Evolutionary conservation across 352 stramenopile genomes (phyloP).

Genomic region (Thraustotheca clavata): DNA sequence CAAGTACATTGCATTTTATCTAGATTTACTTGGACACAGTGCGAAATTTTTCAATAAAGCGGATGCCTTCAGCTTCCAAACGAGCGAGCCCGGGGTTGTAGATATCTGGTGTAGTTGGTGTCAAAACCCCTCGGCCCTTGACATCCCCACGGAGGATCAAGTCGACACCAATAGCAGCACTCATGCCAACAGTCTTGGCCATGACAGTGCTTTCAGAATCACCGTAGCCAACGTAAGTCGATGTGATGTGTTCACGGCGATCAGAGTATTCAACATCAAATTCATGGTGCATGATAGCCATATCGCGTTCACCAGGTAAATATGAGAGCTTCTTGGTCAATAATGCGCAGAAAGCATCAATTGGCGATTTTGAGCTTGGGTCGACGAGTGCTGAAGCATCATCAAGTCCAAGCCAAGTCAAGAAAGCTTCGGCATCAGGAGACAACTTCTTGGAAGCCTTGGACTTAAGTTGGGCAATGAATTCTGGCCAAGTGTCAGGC

Average conservation of each 20-base stretch:
- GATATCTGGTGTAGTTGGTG: constrained; percentile 85
- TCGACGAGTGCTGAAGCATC: constrained; percentile 31
- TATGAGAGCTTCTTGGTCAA: constrained; percentile 88
- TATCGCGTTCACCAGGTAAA: constrained; percentile 87
- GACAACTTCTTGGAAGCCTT: constrained; percentile 31
- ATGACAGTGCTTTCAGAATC: constrained; percentile 90
- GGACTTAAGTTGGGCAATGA: constrained; percentile 52
- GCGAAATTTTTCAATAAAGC: constrained; percentile 68
- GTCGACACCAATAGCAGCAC: constrained; percentile 88
- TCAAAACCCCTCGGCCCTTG: constrained; percentile 71
- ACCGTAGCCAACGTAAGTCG: constrained; percentile 89
- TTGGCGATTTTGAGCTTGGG: constrained; percentile 46
- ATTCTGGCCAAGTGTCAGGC: constrained; percentile 67
- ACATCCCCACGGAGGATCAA: constrained; percentile 90
- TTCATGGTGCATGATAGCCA: constrained; percentile 92
- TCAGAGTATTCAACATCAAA: constrained; percentile 75
- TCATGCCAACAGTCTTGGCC: constrained; percentile 93
- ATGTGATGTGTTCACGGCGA: constrained; percentile 82
- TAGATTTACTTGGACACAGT: constrained; percentile 5
- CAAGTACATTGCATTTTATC: no score
- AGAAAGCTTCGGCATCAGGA: constrained; percentile 52
- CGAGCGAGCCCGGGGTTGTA: constrained; percentile 79
- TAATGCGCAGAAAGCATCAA: constrained; percentile 80
- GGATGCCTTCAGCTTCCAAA: constrained; percentile 80
- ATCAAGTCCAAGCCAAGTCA: constrained; percentile 71